A percentile compares a stretch with the other conserved stretches of the same genome.
phyloP scores from a whole-genome alignment of 2,329 filamentous ascomycete genomes.

The Aspergillus calidoustus region DNA sequence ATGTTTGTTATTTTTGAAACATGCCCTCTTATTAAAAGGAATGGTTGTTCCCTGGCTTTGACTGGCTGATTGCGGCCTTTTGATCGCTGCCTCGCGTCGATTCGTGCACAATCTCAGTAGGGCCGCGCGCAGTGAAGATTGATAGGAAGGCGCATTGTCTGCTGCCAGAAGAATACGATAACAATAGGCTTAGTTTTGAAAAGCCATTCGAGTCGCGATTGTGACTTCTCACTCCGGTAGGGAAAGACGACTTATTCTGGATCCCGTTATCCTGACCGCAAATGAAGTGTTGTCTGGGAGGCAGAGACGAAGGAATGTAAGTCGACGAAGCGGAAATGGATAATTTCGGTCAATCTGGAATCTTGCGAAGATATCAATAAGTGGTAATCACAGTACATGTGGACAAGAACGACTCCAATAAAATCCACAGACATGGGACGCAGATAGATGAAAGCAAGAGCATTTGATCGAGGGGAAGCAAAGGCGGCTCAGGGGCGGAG shows the following conservation, averaged over 20 bases:
- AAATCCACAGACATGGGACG: not conserved
- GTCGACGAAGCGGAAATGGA: not conserved
- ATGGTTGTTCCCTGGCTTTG: not conserved
- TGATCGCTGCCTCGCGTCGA: not conserved
- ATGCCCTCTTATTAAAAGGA: not conserved
- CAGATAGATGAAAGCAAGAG: not conserved
- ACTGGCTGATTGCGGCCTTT: not conserved
- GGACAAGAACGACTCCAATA: not conserved
- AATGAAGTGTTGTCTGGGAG: not conserved
- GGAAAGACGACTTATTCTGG: not conserved
- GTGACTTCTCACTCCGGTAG: not conserved
- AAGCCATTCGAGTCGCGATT: not conserved
- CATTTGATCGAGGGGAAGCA: slow-evolving; percentile 11
- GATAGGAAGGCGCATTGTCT: slow-evolving; percentile 7
- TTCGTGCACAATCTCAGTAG: not conserved
- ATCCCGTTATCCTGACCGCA: not conserved
- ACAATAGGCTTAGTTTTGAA: not conserved
- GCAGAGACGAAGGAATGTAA: not conserved
- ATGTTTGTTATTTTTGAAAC: not conserved
- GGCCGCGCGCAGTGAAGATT: not conserved
- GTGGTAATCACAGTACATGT: not conserved
- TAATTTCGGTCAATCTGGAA: not conserved
- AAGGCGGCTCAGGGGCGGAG: slow-evolving; percentile 11
- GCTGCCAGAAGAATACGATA: not conserved
- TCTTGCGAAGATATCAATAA: not conserved